phyloP scores from a whole-genome alignment of 345 rosid genomes.

The Citrus australasica region DNA sequence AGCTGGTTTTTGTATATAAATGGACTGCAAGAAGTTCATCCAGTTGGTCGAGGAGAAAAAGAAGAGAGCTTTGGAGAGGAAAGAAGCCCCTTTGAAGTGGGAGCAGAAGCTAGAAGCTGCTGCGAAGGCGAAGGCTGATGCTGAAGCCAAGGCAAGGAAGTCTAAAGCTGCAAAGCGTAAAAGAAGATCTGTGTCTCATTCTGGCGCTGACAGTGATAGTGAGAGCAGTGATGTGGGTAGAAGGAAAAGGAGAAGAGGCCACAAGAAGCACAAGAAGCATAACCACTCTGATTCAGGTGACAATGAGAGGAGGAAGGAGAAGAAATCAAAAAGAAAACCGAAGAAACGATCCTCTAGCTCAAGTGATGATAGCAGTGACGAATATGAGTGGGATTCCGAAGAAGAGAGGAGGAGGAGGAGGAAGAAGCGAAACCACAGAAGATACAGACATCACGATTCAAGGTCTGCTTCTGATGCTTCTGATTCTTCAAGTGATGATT shows the following conservation, averaged over 20 bases:
- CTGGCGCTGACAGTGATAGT: constrained; percentile 45
- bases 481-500: constrained; percentile 35
- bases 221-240: constrained; percentile 38
- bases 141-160: constrained; percentile 60
- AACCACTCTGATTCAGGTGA: constrained; percentile 46
- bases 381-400: constrained; percentile 38
- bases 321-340: constrained; percentile 42
- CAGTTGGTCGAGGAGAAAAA: constrained; percentile 96
- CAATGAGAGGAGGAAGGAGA: constrained; percentile 50
- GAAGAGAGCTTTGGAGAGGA: constrained; percentile 69
- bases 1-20: constrained; percentile 50
- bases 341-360: constrained; percentile 42
- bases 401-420: constrained; percentile 48
- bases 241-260: constrained; percentile 48
- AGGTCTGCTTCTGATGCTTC: constrained; percentile 31
- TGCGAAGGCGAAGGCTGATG: constrained; percentile 66
- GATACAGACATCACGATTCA: constrained; percentile 37
- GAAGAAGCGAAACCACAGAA: constrained; percentile 31
- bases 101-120: constrained; percentile 96
- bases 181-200: constrained; percentile 38
- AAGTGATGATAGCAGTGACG: constrained; percentile 40
- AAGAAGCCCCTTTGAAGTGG: constrained; percentile 92
- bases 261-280: constrained; percentile 55
- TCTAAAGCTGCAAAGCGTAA: constrained; percentile 52
- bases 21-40: constrained; percentile 97